Evolutionary conservation across 139 green algal genomes (phyloP).

Genomic region (Chlamydomonas asymmetrica): DNA sequence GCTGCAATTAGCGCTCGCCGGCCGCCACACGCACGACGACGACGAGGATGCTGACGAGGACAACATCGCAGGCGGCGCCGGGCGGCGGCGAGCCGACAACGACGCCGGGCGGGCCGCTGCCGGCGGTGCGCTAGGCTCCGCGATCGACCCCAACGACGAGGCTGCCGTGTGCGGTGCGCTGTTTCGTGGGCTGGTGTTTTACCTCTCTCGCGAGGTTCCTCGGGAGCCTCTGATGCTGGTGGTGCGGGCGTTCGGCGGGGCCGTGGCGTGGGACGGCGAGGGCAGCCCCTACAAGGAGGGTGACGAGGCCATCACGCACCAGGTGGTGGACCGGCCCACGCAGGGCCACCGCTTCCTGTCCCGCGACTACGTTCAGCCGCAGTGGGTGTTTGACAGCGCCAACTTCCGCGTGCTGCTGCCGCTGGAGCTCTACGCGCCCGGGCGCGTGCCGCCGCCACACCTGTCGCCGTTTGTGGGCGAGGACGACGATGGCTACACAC

Average conservation of each 20-base stretch:
- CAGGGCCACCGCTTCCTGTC: constrained; percentile 75
- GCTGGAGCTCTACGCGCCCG: constrained; percentile 78
- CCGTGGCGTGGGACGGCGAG: constrained; percentile 88
- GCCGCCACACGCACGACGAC: not conserved
- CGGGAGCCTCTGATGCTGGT: constrained; percentile 91
- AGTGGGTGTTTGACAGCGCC: constrained; percentile 96
- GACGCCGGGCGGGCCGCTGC: constrained; percentile 42
- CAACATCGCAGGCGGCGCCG: not conserved
- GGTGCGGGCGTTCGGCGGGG: constrained; percentile 90
- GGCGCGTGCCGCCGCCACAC: constrained; percentile 85
- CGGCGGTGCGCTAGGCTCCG: constrained; percentile 55
- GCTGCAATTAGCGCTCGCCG: too few species aligned
- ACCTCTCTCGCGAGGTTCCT: constrained; percentile 87
- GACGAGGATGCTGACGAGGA: not conserved
- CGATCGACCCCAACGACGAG: constrained; percentile 68
- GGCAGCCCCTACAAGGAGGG: constrained; percentile 75
- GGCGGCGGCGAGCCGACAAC: not conserved
- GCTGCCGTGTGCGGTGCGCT: constrained; percentile 71
- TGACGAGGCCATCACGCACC: constrained; percentile 89
- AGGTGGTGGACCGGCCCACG: constrained; percentile 78
- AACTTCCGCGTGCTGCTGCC: constrained; percentile 87
- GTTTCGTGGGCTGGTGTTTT: constrained; percentile 90
- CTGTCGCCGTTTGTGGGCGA: constrained; percentile 95
- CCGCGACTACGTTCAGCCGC: constrained; percentile 94
- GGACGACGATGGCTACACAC: constrained; percentile 93